Evolutionary conservation across 768 basidiomycete genomes (phyloP).

Genomic region (Saitozyma sp.): DNA sequence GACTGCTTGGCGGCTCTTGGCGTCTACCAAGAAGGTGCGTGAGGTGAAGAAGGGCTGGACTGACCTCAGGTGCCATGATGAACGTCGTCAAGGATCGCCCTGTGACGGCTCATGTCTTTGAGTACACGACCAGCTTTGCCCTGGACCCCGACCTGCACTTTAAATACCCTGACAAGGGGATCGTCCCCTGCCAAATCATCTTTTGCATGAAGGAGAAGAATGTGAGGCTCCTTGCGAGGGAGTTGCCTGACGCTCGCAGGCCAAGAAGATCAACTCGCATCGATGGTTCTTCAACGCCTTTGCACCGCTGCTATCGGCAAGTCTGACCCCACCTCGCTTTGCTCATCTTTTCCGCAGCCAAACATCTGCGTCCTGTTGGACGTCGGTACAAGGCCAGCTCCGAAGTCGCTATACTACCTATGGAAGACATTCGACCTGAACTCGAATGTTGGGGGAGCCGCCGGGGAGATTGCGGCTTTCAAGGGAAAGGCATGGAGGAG

Average conservation of each 20-base stretch:
- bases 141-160: conserved; percentile 50
- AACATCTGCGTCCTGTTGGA: conserved; percentile 90
- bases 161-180: conserved; percentile 64
- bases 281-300: conserved; percentile 98
- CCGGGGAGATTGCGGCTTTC: conserved; percentile 89
- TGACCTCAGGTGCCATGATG: conserved; percentile 56
- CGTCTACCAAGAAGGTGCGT: conserved; percentile 51
- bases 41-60: neutral
- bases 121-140: conserved; percentile 57
- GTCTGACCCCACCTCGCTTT: conserved; percentile 17
- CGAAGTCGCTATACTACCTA: conserved; percentile 83
- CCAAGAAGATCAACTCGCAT: conserved; percentile 96
- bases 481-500: conserved; percentile 85
- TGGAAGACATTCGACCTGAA: conserved; percentile 83
- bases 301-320: conserved; percentile 74
- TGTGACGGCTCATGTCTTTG: conserved; percentile 83
- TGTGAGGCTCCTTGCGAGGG: conserved; percentile 15
- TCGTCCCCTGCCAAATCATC: conserved; percentile 90
- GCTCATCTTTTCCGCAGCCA: conserved; percentile 59
- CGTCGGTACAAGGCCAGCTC: conserved; percentile 85
- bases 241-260: conserved; percentile 42
- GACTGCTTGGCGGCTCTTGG: conserved; percentile 52
- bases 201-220: conserved; percentile 72
- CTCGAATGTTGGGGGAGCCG: conserved; percentile 84
- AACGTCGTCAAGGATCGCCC: conserved; percentile 71